Evolutionary conservation across 2,329 filamentous ascomycete species (phyloP).

Genomic region (Apiospora saccharicola): DNA sequence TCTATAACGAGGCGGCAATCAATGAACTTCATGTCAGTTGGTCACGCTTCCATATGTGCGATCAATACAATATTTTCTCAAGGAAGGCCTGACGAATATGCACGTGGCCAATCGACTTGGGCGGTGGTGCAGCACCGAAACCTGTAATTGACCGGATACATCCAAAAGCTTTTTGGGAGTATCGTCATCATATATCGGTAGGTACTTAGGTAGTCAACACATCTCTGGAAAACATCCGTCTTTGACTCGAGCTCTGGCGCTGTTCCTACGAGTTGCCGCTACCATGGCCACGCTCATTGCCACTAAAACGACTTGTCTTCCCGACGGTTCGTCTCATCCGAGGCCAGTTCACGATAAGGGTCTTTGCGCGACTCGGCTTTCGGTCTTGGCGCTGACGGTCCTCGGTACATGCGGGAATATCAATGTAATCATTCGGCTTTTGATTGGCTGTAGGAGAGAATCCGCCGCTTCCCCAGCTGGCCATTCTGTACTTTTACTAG

Average conservation of each 20-base stretch:
- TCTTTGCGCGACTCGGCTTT: conserved; percentile 1
- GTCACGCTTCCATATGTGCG: background rate
- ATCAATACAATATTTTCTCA: background rate
- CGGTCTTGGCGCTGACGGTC: conserved; percentile 4
- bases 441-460: conserved; percentile 1
- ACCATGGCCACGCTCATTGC: background rate
- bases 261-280: too few species aligned
- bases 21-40: background rate
- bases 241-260: too few species aligned
- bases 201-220: background rate
- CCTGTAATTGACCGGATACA: background rate
- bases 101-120: background rate
- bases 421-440: background rate
- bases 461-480: conserved; percentile 6
- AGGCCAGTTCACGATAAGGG: conserved; percentile 1
- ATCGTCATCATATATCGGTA: background rate
- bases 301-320: background rate
- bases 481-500: background rate
- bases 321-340: background rate
- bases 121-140: background rate
- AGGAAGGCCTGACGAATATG: background rate
- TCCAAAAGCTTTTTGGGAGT: background rate
- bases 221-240: background rate
- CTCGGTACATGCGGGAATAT: conserved; percentile 2
- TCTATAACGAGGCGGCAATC: background rate